Evolutionary conservation across 257 asterid genomes (phyloP), one percentile per base, ranked within the genome.

Genomic region (Primulina huaijiensis): DNA sequence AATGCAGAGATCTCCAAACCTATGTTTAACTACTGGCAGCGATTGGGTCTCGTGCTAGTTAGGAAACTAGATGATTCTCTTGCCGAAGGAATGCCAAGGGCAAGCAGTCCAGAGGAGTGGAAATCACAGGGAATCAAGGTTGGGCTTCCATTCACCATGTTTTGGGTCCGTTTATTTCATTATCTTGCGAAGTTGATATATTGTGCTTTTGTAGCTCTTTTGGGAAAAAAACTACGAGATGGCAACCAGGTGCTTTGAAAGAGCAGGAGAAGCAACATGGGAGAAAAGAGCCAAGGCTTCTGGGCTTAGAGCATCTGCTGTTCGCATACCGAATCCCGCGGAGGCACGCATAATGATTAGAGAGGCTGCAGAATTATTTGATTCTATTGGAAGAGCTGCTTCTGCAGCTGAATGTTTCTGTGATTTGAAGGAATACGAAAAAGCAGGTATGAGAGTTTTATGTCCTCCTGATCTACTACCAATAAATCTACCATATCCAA

Each of bases 101-200:
- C 87, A 2, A 87, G 96, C 82, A 83, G 80, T 62, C 86, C 81
- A 0, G 88, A 83, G 59, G 93, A 87, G 82, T 89, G 96, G 96
- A 87, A 75, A 76, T 35, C 83, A 19, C 82, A 81, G 40, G 96
- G 93, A 46, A 72, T 82, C 17, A 89, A 87, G 90, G 95, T 89
- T 72, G 8, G 30, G 12, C 53, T 7, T 4, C 23, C 3, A 5
- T 34, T 8, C 46, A 16, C 10, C 23, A 9, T 7, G 38, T 66
- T 59, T 19, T 59, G 9, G 40, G 46, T 65, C 6, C 2, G 8
- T 0, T 9, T 4, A 16, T 5, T 62, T 14, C 1, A 31, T 37
- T 31, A 9, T 70, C 7, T 21, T 43, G n/a, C 34, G 10, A 12
- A 67, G 3, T 68, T 25, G 3, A 57, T 19, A 20, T 8, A 58